These are phyloP conservation scores for Hibiscus tridactylites DNA, from an alignment of 345 rosid species.

Conservation along the genomic window DNA sequence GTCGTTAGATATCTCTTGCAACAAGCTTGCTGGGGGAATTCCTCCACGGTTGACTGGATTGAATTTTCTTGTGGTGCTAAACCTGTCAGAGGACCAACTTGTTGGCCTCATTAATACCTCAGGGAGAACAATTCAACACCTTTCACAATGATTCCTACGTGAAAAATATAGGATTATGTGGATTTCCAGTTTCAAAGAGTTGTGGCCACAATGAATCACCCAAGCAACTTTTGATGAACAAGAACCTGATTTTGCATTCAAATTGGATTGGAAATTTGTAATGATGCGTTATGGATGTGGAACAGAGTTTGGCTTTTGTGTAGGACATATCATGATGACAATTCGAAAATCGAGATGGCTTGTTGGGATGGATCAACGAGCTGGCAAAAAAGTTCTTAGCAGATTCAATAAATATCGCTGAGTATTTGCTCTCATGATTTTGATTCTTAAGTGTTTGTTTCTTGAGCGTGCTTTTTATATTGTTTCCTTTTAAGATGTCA, in stretches of 20 bases:
- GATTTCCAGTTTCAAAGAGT: neutral
- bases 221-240: neutral
- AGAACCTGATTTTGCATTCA: neutral
- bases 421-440: too few relatives aligned
- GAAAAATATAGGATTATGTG: neutral
- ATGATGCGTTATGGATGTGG: neutral
- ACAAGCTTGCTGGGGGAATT: neutral
- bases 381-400: neutral
- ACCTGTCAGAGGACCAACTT: slow-evolving; percentile 13
- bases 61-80: slow-evolving; percentile 1
- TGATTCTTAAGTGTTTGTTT: too few relatives aligned
- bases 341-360: neutral
- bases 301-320: neutral
- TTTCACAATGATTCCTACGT: neutral
- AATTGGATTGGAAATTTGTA: neutral
- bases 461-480: too few relatives aligned
- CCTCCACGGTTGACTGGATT: neutral
- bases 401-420: neutral
- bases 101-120: slow-evolving; percentile 10
- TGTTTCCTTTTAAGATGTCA: too few relatives aligned
- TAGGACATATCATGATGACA: neutral
- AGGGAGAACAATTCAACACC: neutral
- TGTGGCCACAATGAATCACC: neutral
- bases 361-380: neutral
- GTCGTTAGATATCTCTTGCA: neutral